Base-by-base conservation (phyloP, 257 asterid genomes). In the Misopates orontium region DNA sequence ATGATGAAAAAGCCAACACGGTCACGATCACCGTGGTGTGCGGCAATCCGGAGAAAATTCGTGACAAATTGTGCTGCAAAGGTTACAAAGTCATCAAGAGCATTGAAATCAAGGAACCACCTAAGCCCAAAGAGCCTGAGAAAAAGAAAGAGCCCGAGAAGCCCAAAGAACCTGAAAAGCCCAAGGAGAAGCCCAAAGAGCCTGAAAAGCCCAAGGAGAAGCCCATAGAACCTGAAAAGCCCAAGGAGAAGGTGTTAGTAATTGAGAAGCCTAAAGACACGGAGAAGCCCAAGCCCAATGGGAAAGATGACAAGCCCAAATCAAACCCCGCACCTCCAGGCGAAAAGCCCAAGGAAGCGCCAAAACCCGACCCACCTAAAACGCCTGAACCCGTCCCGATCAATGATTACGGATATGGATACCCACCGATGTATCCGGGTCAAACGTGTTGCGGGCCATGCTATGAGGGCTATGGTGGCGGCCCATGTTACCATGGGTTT, bases 31-130 rank as follows among this genome's bases (percentile, higher is more conserved):
- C 67, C 0, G 98, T 87, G 53, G 87, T 87, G 1, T 83, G 98
- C 76, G 85, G 96, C 62, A 83, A 85, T 77, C 98, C 96, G 0
- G 96, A 91, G 75, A 83, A 74, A 44, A 73, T 89, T 53, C 95
- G 96, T 8, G 96, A 89, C 76, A 89, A 87, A 71, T 44, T 92
- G 14, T 82, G 84, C 21, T 68, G 70, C 41, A 84, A 71, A 58
- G 96, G 93, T 41, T 75, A 87, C 11, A 80, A 73, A 56, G 73
- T 71, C 0, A 89, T 92, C 66, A 79, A 85, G 49, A 79, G 85
- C 63, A 89, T 92, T 56, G 90, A 80, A 18, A 92, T 92, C 18
- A 54, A 67, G 2, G 81, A 58, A 44, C 75, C 80, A 0, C 25
- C 71, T 0, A 70, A 62, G 49, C 78, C 78, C 62, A 64, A 77